Percentiles rank a stretch among this genome's conserved stretches.
Conservation (phyloP, 2,329 filamentous ascomycete genomes). For the Cordyceps fumosorosea region DNA sequence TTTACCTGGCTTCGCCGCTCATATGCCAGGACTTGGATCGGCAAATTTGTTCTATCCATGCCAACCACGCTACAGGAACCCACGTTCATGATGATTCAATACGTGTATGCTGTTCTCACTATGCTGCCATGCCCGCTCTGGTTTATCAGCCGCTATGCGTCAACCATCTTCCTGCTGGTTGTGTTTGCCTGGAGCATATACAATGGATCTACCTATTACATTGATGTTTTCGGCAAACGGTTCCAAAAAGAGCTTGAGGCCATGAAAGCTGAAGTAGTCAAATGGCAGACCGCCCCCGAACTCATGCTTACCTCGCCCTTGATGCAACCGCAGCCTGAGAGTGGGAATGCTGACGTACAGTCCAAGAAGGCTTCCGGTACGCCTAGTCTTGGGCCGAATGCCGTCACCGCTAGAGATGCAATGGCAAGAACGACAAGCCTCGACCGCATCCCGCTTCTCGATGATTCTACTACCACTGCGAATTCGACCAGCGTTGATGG, state of each 20-base stretch:
- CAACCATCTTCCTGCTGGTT: slow-evolving; percentile 64
- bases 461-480: slow-evolving; percentile 30
- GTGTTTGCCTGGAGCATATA: slow-evolving; percentile 96
- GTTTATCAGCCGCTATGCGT: slow-evolving; percentile 84
- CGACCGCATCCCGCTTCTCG: slow-evolving; percentile 53
- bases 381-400: slow-evolving; percentile 5
- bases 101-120: slow-evolving; percentile 79
- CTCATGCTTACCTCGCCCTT: slow-evolving; percentile 30
- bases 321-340: slow-evolving; percentile 25
- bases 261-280: slow-evolving; percentile 80
- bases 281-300: slow-evolving; percentile 67
- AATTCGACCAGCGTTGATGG: slow-evolving; percentile 38
- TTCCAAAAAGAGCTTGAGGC: slow-evolving; percentile 95
- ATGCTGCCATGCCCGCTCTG: slow-evolving; percentile 93
- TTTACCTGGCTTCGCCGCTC: slow-evolving; percentile 95
- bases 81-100: slow-evolving; percentile 95
- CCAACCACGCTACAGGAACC: slow-evolving; percentile 73
- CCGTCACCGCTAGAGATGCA: slow-evolving; percentile 14
- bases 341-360: not conserved
- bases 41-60: slow-evolving; percentile 73
- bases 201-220: slow-evolving; percentile 96
- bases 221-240: slow-evolving; percentile 92
- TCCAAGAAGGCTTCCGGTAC: slow-evolving; percentile 7
- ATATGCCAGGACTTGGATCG: slow-evolving; percentile 85
- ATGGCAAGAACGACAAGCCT: slow-evolving; percentile 28